Base-by-base conservation (phyloP, 345 rosid genomes). In the Toxicodendron radicans region DNA sequence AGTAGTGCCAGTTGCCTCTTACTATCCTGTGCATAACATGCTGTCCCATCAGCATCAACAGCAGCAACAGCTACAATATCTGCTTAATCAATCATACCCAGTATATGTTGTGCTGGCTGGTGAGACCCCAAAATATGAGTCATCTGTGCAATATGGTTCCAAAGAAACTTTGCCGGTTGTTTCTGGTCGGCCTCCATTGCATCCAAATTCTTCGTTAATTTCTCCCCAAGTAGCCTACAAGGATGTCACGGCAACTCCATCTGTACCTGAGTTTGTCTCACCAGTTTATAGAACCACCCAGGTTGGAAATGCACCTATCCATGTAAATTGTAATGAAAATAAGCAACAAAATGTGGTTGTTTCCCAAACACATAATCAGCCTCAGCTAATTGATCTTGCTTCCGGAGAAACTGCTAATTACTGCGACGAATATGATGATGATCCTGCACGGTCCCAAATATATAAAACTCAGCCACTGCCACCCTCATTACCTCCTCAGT, bases 381-480 rank as follows among this genome's bases (percentile, higher is more conserved):
- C 79, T 82, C 85, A 75, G 78, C 70, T 83, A 62, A 23, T 76
- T 51, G 83, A 69, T 68, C 74, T 60, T 64, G 77, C 83, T 76
- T 66, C 80, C 13, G 20, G 69, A 73, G 91, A 88, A 73, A 72
- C 63, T 72, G 67, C 71, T 13, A 78, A 73, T 46, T 79, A 62
- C 27, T 43, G 73, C 63, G 79, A 74, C 17, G 83, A 86, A 72
- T 72, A 76, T 66, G 89, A 84, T 33, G 92, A 88, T 16, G 92
- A 91, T 43, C 82, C 83, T 68, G 76, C 81, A 18, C 86, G 78
- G 62, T 80, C 85, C 64, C 97, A 82, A 73, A 89, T 93, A 74
- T 93, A 91, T 82, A 88, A 93, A 83, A 82, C 98, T 76, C 95
- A 91, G 84, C 98, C 98, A 59, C 94, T 88, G 1, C 87, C 88